Base-by-base conservation (phyloP, 768 basidiomycete species). In the Tricholoma saponaceum region DNA sequence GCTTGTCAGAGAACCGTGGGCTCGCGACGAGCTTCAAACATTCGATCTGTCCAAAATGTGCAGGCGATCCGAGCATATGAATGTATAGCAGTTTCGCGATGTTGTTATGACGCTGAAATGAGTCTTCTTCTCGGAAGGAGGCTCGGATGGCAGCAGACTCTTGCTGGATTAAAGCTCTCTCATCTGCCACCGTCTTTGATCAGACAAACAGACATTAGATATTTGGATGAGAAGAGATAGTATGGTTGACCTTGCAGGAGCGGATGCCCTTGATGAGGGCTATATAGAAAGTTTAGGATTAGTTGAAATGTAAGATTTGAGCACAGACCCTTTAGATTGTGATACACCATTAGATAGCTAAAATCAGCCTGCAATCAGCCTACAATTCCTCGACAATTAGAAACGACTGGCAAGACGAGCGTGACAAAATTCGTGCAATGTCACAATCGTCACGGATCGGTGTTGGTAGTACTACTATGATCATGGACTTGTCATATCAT, bases 21-120 rank as follows among this genome's bases (percentile, higher is more conserved):
- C 93, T 93, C 30, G 95, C 95, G 37, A 97, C 95, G 46, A 95
- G 86, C 70, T 94, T 95, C 64, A 95, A 77, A 73, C 94, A 95
- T 78, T 96, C 94, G 71, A 99, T 98, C 79, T 99, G 97, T 54
- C 96, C 97, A 69, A 98, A 99, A 72, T 99, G 97, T 28, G 97
- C 97, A 8, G 95, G 93, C 46, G 95, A 98, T 56, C 97, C 97
- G 37, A 97, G 87, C 95, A 99, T 98, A 70, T 96, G 92, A 75
- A 97, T 97, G 76, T 99, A 98, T 59, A 99, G 85, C 22, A 98
- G 83, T 70, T 98, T 98, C 57, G 95, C 96, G 69, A 99, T 87
- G 74, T 95, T 98, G 80, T 98, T 91, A 71, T 99, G 91, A 54
- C 97, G 87, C 56, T 93, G 83, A 71, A 89, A 93, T 2, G 94